Conservation (phyloP, 257 asterid species). For the Solanum chiquidenum region DNA sequence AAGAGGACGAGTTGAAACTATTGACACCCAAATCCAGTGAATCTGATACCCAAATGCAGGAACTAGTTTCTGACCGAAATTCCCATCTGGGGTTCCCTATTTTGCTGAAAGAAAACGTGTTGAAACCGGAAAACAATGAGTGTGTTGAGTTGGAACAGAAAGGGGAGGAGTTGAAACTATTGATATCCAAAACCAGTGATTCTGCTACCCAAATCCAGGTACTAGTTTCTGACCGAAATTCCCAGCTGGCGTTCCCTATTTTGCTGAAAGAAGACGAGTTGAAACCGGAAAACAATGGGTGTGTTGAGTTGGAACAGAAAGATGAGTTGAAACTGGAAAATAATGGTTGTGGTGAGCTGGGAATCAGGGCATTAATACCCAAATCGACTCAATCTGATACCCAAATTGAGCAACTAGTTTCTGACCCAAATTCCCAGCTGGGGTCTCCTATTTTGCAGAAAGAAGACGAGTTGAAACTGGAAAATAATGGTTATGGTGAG, state of each 20-base stretch:
- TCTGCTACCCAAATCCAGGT: neutral
- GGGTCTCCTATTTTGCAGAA: neutral
- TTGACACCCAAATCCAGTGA: no score
- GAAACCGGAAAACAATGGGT: neutral
- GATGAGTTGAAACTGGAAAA: neutral
- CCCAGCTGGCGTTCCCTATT: neutral
- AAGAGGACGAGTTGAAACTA: neutral
- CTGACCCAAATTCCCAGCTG: neutral
- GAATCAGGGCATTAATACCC: neutral
- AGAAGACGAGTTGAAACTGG: neutral
- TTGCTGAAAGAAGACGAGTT: neutral
- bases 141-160: neutral
- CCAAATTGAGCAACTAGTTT: neutral
- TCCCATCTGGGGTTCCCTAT: neutral
- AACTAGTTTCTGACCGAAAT: no score
- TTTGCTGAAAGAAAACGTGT: neutral
- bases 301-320: neutral
- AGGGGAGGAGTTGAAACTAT: neutral
- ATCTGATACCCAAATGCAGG: no score
- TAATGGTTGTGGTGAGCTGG: neutral
- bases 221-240: neutral
- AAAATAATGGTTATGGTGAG: neutral
- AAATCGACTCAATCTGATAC: neutral
- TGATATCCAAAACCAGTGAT: neutral
- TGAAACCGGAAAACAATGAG: neutral